Evolutionary conservation across 2,329 filamentous ascomycete species (phyloP).

Genomic region (Aspergillus melleus): DNA sequence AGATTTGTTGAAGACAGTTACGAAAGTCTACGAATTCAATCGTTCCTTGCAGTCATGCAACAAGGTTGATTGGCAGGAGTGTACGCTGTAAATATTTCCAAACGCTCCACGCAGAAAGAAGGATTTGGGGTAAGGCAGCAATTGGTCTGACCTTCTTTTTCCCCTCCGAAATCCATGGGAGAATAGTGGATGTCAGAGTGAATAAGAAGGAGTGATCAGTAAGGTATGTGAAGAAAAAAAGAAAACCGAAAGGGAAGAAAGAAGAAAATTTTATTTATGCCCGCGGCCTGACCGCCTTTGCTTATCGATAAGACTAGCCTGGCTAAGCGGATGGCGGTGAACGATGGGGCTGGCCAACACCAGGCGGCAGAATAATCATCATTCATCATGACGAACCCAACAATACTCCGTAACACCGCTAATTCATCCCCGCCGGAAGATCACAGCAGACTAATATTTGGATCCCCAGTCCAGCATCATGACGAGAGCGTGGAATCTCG

Average conservation of each 20-base stretch:
- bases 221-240: conserved; percentile 35
- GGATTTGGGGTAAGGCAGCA: conserved; percentile 50
- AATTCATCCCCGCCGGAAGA: too few relatives aligned
- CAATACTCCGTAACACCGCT: too few relatives aligned
- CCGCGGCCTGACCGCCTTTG: conserved; percentile 18
- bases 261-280: conserved; percentile 28
- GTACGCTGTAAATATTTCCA: conserved; percentile 48
- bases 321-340: neutral
- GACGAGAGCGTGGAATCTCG: conserved; percentile 25
- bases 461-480: conserved; percentile 1
- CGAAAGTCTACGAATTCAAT: neutral
- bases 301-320: conserved; percentile 38
- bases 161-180: conserved; percentile 46
- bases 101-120: conserved; percentile 44
- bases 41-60: neutral
- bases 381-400: too few relatives aligned
- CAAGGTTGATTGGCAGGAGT: neutral
- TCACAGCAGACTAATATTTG: neutral
- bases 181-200: conserved; percentile 44
- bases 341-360: neutral
- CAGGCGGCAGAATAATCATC: neutral
- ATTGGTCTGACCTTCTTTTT: conserved; percentile 48
- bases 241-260: conserved; percentile 22
- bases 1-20: conserved; percentile 13
- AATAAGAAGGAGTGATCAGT: conserved; percentile 48